These are phyloP conservation scores for Fraxinus floribunda DNA, from an alignment of 305 asterid genomes.

Conservation along the genomic window DNA sequence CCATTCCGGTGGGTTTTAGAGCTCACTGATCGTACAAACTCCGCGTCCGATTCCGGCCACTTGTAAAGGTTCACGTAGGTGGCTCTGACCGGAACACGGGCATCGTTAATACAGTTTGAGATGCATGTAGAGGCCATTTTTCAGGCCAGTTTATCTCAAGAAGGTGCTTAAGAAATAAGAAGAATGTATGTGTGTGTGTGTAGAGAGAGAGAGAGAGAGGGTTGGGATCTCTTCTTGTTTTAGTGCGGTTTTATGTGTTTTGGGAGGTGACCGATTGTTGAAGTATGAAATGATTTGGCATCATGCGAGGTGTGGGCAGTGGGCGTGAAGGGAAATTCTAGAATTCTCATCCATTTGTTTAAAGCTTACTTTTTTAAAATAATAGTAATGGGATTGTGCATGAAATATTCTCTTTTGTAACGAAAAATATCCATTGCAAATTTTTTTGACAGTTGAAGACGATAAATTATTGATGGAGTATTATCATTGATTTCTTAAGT, in stretches of 20 bases:
- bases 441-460: not conserved
- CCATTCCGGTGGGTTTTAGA: slow-evolving; percentile 19
- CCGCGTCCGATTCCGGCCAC: slow-evolving; percentile 81
- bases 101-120: slow-evolving; percentile 26
- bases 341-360: not conserved
- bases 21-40: slow-evolving; percentile 65
- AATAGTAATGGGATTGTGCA: not conserved
- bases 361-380: not conserved
- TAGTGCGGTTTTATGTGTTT: not conserved
- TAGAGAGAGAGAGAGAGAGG: not conserved
- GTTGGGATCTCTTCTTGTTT: not conserved
- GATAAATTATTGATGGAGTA: not conserved
- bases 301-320: not conserved
- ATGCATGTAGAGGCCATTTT: slow-evolving; percentile 33
- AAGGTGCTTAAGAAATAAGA: not conserved
- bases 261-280: not conserved
- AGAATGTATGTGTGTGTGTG: not conserved
- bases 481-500: not conserved
- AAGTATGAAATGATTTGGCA: not conserved
- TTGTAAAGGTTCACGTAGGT: slow-evolving; percentile 57
- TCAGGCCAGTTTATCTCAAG: not conserved
- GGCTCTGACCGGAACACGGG: slow-evolving; percentile 42
- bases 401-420: not conserved
- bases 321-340: not conserved
- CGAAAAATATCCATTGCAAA: not conserved